A percentile compares a stretch with the other conserved stretches of the same genome.
Conservation (phyloP, 768 basidiomycete species). For the Xerocomus potaroensis region DNA sequence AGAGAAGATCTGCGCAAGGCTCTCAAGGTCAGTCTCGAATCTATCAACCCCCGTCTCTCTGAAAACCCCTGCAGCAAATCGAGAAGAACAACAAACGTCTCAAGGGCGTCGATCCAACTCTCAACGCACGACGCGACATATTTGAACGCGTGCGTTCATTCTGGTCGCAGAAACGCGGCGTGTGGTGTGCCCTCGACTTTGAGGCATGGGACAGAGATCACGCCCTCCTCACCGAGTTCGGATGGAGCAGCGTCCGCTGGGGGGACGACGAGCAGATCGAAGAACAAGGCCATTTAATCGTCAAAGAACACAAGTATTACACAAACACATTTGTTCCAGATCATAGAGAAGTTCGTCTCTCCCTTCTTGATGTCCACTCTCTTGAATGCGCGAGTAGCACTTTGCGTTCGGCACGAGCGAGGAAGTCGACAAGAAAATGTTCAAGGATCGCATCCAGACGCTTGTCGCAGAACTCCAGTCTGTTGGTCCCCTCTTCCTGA, state of each 20-base stretch:
- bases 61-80: constrained; percentile 47
- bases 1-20: constrained; percentile 53
- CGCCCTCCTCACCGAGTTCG: constrained; percentile 72
- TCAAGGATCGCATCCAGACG: constrained; percentile 49
- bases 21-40: constrained; percentile 45
- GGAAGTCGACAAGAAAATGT: constrained; percentile 43
- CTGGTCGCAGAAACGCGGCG: constrained; percentile 60
- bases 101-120: constrained; percentile 54
- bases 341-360: constrained; percentile 46
- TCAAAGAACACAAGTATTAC: constrained; percentile 56
- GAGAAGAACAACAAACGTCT: constrained; percentile 78
- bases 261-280: constrained; percentile 44
- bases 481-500: constrained; percentile 64
- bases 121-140: constrained; percentile 51
- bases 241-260: constrained; percentile 65
- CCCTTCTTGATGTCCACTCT: neutral
- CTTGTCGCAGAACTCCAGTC: constrained; percentile 39
- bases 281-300: constrained; percentile 56
- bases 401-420: constrained; percentile 67
- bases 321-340: constrained; percentile 64
- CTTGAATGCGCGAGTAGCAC: constrained; percentile 36
- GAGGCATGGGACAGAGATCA: constrained; percentile 83
- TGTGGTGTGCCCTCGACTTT: constrained; percentile 78
- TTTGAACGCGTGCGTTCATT: constrained; percentile 68
- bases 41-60: neutral